Conservation (phyloP, 1,139 yeast species). For the Taiozyma sp. region DNA sequence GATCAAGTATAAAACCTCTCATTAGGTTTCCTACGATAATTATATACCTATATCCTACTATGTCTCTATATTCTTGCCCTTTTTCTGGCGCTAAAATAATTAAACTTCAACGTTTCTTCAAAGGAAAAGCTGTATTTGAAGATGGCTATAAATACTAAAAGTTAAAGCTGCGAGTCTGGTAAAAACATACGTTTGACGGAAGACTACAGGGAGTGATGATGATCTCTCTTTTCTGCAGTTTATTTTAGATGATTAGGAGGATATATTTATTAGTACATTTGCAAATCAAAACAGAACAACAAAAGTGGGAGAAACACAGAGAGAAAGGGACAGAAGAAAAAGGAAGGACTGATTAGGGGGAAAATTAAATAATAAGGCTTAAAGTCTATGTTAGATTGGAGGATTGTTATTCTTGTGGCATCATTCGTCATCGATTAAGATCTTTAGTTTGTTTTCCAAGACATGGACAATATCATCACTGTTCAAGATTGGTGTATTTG, state of each 20-base stretch:
- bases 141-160: no score
- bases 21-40: no score
- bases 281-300: background rate
- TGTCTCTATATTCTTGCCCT: no score
- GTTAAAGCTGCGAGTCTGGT: no score
- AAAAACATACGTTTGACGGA: no score
- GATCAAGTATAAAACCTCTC: no score
- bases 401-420: background rate
- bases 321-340: background rate
- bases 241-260: background rate
- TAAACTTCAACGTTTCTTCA: no score
- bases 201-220: background rate
- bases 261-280: background rate
- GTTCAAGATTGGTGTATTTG: slow-evolving; percentile 27
- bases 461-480: slow-evolving; percentile 29
- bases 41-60: no score
- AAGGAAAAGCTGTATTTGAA: no score
- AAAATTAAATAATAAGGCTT: background rate
- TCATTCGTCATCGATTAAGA: slow-evolving; percentile 23
- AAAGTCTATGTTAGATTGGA: background rate
- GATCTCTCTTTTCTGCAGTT: background rate
- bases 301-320: background rate
- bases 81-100: no score
- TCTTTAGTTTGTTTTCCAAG: slow-evolving; percentile 29
- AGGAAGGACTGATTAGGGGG: background rate